Conservation (phyloP, 352 stramenopile species). For the Phytophthora lateralis region DNA sequence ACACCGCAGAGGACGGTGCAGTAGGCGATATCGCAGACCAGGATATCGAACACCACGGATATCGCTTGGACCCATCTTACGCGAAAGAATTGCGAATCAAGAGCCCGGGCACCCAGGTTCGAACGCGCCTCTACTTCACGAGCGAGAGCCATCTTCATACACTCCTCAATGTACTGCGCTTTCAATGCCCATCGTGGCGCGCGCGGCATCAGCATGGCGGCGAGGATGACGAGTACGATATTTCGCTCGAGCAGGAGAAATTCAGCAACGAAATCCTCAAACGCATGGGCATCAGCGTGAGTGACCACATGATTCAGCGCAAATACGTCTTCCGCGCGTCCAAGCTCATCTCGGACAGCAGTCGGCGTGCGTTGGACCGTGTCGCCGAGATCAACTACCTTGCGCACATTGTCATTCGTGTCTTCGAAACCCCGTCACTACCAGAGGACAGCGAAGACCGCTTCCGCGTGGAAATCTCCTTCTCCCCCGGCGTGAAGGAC, state of each 20-base stretch:
- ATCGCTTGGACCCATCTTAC: slow-evolving; percentile 85
- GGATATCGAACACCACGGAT: slow-evolving; percentile 87
- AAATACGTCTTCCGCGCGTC: slow-evolving; percentile 85
- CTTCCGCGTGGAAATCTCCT: slow-evolving; percentile 88
- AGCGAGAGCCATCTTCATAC: slow-evolving; percentile 99
- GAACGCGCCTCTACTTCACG: slow-evolving; percentile 99
- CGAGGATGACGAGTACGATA: slow-evolving; percentile 71
- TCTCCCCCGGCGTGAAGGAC: slow-evolving; percentile 75
- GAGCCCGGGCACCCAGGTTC: slow-evolving; percentile 83
- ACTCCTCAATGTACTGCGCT: slow-evolving; percentile 97
- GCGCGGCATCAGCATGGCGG: slow-evolving; percentile 57
- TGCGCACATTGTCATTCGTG: slow-evolving; percentile 97
- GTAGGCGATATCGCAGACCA: slow-evolving; percentile 45
- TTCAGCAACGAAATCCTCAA: slow-evolving; percentile 88
- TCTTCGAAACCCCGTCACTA: slow-evolving; percentile 96
- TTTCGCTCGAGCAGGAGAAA: slow-evolving; percentile 82
- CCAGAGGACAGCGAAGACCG: slow-evolving; percentile 84
- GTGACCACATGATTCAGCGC: slow-evolving; percentile 74
- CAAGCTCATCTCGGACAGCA: slow-evolving; percentile 81
- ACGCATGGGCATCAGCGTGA: slow-evolving; percentile 85
- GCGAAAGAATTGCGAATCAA: slow-evolving; percentile 97
- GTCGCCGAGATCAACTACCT: slow-evolving; percentile 98
- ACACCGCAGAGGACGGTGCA: slow-evolving; percentile 27
- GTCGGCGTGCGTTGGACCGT: slow-evolving; percentile 76
- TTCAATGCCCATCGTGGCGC: slow-evolving; percentile 81